A percentile compares a stretch with the other conserved stretches of the same genome.
These are phyloP conservation scores for Blastomyces silverae DNA, from an alignment of 2,329 filamentous ascomycete species.

Conservation along the genomic window DNA sequence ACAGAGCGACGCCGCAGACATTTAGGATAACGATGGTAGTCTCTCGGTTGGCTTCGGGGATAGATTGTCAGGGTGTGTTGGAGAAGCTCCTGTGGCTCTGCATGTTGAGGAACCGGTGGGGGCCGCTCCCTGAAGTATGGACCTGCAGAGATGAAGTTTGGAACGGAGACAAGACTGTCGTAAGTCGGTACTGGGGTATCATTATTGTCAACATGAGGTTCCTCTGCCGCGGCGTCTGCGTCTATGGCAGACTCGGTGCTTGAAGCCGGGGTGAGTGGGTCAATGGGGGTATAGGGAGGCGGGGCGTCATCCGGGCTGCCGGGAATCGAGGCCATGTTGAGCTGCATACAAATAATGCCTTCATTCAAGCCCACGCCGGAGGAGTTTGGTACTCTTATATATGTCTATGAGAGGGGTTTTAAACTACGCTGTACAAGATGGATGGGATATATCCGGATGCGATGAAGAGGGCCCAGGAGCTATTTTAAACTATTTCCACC, in stretches of 20 bases:
- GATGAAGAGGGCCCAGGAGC: background rate
- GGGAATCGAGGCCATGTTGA: background rate
- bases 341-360: background rate
- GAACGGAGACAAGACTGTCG: background rate
- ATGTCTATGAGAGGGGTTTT: background rate
- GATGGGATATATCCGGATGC: background rate
- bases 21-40: conserved; percentile 39
- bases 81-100: conserved; percentile 24
- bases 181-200: conserved; percentile 15
- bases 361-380: background rate
- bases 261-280: conserved; percentile 29
- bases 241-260: conserved; percentile 21
- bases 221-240: conserved; percentile 18
- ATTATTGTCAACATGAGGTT: conserved; percentile 23
- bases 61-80: conserved; percentile 39
- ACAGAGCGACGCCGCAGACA: conserved; percentile 34
- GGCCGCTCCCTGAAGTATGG: conserved; percentile 38
- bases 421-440: background rate
- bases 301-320: conserved; percentile 33
- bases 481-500: no score
- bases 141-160: conserved; percentile 29
- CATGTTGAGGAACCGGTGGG: conserved; percentile 16
- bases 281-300: conserved; percentile 39
- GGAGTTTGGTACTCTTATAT: background rate
- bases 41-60: conserved; percentile 37